Base-by-base conservation (phyloP, 2,329 filamentous ascomycete genomes). In the Botrytis squamosa region DNA sequence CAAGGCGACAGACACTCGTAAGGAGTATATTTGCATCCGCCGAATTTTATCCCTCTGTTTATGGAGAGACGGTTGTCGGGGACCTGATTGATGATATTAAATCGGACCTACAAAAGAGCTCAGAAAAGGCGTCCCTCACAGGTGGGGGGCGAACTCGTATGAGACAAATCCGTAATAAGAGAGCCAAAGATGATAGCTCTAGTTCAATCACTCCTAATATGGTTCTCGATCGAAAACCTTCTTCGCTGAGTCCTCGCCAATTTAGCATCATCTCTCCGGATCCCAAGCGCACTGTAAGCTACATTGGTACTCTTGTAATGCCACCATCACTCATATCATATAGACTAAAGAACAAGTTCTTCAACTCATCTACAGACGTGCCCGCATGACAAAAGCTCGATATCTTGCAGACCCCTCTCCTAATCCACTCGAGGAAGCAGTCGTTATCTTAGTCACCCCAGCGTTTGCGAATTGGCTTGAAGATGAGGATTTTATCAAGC, bases 381-480 rank as follows among this genome's bases (percentile, higher is more conserved):
- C 38, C 33, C 68, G 72, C 29, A 74, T 71, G 68, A 33, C 46
- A 6, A 22, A 57, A 66, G 38, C 36, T 59, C 46, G 49, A 57
- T 68, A 68, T n/a, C 20, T 42, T 12, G 36, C 16, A 42, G 36
- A 68, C 16, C 40, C 40, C n/a, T 57, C 66, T 3, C 38, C 8
- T 3, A 29, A 16, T 29, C 12, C 49, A 14, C 14, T 36, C 66
- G 63, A 68, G 25, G 75, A 75, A 65, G 77, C 77, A 55, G 22
- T 82, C 18, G 76, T 82, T 8, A 77, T 83, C 18, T 75, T 83
- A n/a, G 77, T 78, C 33, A 82, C 81, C 14, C 80, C 80, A 42
- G 75, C 73, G 55, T 81, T 81, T 72, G 75, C 79, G 29, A 71
- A 68, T 25, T 79, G 80, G 77, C 70, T 82, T 22, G 77, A 81